These are phyloP conservation scores for Aotearoamyces nothofagi DNA, from an alignment of 2,329 filamentous ascomycete species.

Conservation along the genomic window DNA sequence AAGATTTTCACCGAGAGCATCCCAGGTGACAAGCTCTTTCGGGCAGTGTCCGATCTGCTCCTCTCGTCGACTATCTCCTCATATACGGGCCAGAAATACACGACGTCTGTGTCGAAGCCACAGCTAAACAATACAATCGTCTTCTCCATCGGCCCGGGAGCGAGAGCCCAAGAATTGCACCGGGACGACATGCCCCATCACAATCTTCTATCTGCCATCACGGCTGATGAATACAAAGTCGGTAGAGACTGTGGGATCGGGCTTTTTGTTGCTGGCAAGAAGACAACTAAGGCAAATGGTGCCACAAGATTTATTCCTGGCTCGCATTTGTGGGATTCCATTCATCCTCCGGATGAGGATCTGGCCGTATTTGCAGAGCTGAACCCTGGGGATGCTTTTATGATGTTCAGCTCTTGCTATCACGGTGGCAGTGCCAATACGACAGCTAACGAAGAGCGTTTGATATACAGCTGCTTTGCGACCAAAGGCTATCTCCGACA, in stretches of 20 bases:
- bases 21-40: slow-evolving; percentile 10
- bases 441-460: slow-evolving; percentile 12
- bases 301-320: slow-evolving; percentile 18
- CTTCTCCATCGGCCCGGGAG: slow-evolving; percentile 20
- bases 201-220: slow-evolving; percentile 5
- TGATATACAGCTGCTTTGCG: slow-evolving; percentile 14
- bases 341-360: slow-evolving; percentile 1
- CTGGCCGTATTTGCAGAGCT: slow-evolving; percentile 1
- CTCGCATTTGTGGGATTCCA: slow-evolving; percentile 8
- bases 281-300: slow-evolving; percentile 16
- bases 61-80: slow-evolving; percentile 5
- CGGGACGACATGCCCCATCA: slow-evolving; percentile 20
- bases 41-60: slow-evolving; percentile 7
- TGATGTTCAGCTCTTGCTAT: slow-evolving; percentile 7
- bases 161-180: slow-evolving; percentile 22
- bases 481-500: too few species aligned
- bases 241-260: slow-evolving; percentile 12
- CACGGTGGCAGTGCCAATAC: slow-evolving; percentile 16
- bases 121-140: slow-evolving; percentile 19
- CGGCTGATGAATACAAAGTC: slow-evolving; percentile 7
- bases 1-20: slow-evolving; percentile 9
- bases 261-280: slow-evolving; percentile 8
- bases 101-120: slow-evolving; percentile 9
- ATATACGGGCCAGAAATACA: slow-evolving; percentile 5
- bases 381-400: slow-evolving; percentile 2